These are phyloP conservation scores for Dactylorhiza incarnata DNA, from an alignment of 106 monocot species.

Conservation along the genomic window DNA sequence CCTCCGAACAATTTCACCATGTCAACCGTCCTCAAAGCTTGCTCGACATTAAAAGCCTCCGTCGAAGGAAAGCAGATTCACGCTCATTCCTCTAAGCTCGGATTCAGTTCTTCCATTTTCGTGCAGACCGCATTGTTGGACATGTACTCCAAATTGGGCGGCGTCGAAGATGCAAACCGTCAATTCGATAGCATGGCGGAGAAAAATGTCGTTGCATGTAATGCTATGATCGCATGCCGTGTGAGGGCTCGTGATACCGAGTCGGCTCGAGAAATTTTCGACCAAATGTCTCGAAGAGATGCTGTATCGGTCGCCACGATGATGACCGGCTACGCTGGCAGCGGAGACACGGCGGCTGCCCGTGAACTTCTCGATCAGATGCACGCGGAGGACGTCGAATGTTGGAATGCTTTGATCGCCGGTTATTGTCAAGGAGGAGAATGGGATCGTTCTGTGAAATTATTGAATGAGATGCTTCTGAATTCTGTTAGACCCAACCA, in stretches of 20 bases:
- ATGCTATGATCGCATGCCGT: constrained; percentile 41
- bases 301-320: constrained; percentile 29
- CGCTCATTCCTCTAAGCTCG: constrained; percentile 29
- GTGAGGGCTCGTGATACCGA: constrained; percentile 23
- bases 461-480: constrained; percentile 23
- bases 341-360: constrained; percentile 16
- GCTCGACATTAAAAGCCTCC: constrained; percentile 28
- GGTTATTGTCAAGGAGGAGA: constrained; percentile 31
- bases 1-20: constrained; percentile 32
- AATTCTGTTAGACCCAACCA: constrained; percentile 22
- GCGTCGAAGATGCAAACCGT: constrained; percentile 14
- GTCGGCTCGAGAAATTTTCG: constrained; percentile 23
- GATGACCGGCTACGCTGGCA: constrained; percentile 23
- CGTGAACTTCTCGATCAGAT: constrained; percentile 31
- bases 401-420: constrained; percentile 30
- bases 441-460: constrained; percentile 24
- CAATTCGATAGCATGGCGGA: constrained; percentile 13
- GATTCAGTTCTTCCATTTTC: constrained; percentile 29
- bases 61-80: constrained; percentile 37
- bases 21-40: constrained; percentile 42
- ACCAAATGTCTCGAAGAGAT: constrained; percentile 27
- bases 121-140: constrained; percentile 35
- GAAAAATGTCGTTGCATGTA: constrained; percentile 27
- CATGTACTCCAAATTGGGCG: constrained; percentile 37
- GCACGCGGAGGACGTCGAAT: constrained; percentile 19